Evolutionary conservation across 1,139 yeast genomes (phyloP).

Genomic region (Hemisphaericaspora lyxosophila): DNA sequence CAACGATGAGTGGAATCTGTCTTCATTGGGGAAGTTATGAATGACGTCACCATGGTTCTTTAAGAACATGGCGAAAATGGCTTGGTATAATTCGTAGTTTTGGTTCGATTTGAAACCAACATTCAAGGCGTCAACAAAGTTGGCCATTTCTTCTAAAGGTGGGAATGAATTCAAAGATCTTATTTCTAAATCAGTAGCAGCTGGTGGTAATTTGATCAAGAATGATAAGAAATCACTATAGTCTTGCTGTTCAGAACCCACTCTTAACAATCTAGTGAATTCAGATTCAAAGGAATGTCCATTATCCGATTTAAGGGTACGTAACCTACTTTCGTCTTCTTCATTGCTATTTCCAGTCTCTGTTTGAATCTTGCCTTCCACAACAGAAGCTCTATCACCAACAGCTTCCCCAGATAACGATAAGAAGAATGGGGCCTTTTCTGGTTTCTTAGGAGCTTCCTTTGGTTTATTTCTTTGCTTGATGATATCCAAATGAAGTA

Average conservation of each 20-base stretch:
- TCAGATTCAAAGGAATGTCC: conserved; percentile 61
- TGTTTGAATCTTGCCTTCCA: conserved; percentile 41
- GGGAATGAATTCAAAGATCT: conserved; percentile 70
- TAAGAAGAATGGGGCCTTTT: conserved; percentile 79
- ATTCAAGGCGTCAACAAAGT: conserved; percentile 65
- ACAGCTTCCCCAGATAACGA: conserved; percentile 62
- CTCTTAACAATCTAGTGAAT: conserved; percentile 67
- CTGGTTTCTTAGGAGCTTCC: conserved; percentile 86
- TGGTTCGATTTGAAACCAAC: conserved; percentile 56
- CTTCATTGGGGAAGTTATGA: conserved; percentile 43
- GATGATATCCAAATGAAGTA: conserved; percentile 79
- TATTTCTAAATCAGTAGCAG: conserved; percentile 81
- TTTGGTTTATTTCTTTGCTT: conserved; percentile 85
- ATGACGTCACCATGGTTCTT: conserved; percentile 83
- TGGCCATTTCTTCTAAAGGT: conserved; percentile 62
- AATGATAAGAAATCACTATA: conserved; percentile 52
- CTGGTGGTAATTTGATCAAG: conserved; percentile 68
- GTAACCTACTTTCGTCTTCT: conserved; percentile 26
- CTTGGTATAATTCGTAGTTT: conserved; percentile 73
- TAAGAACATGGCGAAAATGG: conserved; percentile 73
- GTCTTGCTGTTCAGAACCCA: conserved; percentile 40
- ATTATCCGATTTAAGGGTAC: conserved; percentile 23
- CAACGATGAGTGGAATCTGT: conserved; percentile 42
- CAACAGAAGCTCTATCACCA: conserved; percentile 67
- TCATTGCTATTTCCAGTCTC: conserved; percentile 14